Percentiles rank a stretch among this genome's conserved stretches.
Evolutionary conservation across 2,329 filamentous ascomycete species (phyloP).

Genomic region (Nakataea oryzae): DNA sequence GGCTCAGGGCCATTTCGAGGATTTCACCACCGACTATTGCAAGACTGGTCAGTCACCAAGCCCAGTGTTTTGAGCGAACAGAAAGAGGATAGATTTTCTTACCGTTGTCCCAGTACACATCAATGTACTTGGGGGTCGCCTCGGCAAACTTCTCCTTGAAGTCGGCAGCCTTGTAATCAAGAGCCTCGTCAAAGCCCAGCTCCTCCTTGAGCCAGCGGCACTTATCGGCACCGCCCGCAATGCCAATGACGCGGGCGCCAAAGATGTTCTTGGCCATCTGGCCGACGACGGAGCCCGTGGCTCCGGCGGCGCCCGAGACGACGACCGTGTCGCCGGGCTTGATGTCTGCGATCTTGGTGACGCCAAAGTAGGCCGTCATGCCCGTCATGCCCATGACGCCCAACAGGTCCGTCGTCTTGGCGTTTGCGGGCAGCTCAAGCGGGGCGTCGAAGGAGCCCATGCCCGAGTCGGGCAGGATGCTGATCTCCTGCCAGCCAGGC

Average conservation of each 20-base stretch:
- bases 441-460: constrained; percentile 14
- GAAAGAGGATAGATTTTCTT: too few species aligned
- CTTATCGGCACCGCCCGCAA: constrained; percentile 47
- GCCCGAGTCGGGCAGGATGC: constrained; percentile 31
- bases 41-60: too few species aligned
- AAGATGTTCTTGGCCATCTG: constrained; percentile 58
- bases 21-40: constrained; percentile 60
- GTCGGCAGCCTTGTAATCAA: constrained; percentile 59
- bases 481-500: constrained; percentile 48
- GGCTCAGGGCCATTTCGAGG: constrained; percentile 51
- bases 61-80: neutral
- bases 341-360: constrained; percentile 43
- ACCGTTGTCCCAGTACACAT: constrained; percentile 63
- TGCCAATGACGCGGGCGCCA: constrained; percentile 35
- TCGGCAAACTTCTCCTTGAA: constrained; percentile 50
- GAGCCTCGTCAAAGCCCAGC: constrained; percentile 54
- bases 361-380: constrained; percentile 56
- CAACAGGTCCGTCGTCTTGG: constrained; percentile 35
- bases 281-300: constrained; percentile 54
- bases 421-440: constrained; percentile 15
- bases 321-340: constrained; percentile 56
- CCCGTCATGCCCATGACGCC: constrained; percentile 47
- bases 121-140: constrained; percentile 46
- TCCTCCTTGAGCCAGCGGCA: constrained; percentile 52
- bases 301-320: constrained; percentile 55